Percentiles rank a stretch among this genome's conserved stretches.
These are phyloP conservation scores for Huntiella moniliformis DNA, from an alignment of 2,329 filamentous ascomycete genomes.

Conservation along the genomic window DNA sequence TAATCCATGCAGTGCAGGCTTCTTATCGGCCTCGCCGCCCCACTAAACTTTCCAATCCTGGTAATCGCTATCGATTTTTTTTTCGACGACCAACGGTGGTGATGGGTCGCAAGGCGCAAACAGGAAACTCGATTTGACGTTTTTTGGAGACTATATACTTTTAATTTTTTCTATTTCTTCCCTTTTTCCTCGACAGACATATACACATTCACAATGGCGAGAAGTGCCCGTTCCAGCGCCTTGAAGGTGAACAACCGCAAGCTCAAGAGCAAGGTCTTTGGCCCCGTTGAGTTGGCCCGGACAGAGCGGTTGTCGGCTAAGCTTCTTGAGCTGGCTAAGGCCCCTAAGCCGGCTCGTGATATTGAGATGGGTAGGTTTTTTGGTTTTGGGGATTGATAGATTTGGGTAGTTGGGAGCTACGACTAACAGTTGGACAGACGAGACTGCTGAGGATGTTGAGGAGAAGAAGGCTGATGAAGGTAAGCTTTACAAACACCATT, in stretches of 20 bases:
- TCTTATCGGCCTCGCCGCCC: slow-evolving; percentile 8
- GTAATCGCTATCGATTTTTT: slow-evolving; percentile 14
- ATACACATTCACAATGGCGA: slow-evolving; percentile 49
- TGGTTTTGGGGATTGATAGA: neutral
- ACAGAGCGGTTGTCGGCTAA: slow-evolving; percentile 72
- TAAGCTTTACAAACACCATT: neutral
- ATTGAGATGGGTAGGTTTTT: slow-evolving; percentile 25
- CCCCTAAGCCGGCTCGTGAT: slow-evolving; percentile 46
- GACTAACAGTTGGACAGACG: slow-evolving; percentile 5
- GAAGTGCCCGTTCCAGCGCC: slow-evolving; percentile 60
- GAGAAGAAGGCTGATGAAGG: slow-evolving; percentile 8
- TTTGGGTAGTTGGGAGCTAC: neutral
- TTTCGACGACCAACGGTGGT: slow-evolving; percentile 12
- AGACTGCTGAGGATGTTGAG: slow-evolving; percentile 4
- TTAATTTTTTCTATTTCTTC: neutral
- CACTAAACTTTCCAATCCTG: slow-evolving; percentile 11
- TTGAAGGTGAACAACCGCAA: slow-evolving; percentile 69
- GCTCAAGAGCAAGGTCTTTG: slow-evolving; percentile 67
- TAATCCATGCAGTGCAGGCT: too few relatives aligned
- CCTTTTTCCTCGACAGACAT: slow-evolving; percentile 1
- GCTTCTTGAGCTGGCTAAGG: slow-evolving; percentile 58
- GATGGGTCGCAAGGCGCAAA: slow-evolving; percentile 1
- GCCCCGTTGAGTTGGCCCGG: slow-evolving; percentile 60
- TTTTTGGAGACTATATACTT: neutral
- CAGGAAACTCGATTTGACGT: neutral